Base-by-base conservation (phyloP, 768 basidiomycete species). In the Boletus subcaerulescens region DNA sequence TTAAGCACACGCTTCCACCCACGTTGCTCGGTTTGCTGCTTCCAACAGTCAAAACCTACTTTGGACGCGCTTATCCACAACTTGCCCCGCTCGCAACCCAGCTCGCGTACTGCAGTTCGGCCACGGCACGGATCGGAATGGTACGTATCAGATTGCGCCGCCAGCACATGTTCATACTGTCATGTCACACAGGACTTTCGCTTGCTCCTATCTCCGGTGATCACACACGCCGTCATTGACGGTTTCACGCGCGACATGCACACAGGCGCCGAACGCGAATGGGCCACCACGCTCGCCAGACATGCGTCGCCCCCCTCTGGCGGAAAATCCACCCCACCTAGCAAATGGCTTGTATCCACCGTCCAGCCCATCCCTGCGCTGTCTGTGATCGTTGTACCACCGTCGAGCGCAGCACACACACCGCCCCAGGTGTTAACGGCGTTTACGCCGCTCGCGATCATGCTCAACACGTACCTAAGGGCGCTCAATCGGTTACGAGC, bases 41-140 rank as follows among this genome's bases (percentile, higher is more conserved):
- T 49, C 79, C 83, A n/a, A 71, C 85, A 7, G 76, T 97, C 40
- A 67, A 76, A 5, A 75, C 74, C 9, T 80, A 84, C 46, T 79
- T 97, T 15, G 81, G 85, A 0, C 80, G 77, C 11, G 77, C 70
- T 74, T 85, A 31, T 75, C 86, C 14, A 65, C 88, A 18, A 74
- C 90, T 22, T 78, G 96, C 59, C 80, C 92, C 20, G 85, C 95
- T 35, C 79, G 94, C 97, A 54, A 96, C 94, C 0, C 96, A 98
- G 63, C 80, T 98, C 43, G 89, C 90, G 13, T 98, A 98, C 71
- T 97, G 95, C 67, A 86, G 93, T 9, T 84, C 86, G 17, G 93
- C 94, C 1, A 97, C 97, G 65, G 80, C 91, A 0, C 84, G 94
- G n/a, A 81, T 96, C 15, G 96, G 96, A 0, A 79, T 96, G 62